These are phyloP conservation scores for Taphrina communis DNA, from an alignment of 1,139 yeast species.

Conservation along the genomic window DNA sequence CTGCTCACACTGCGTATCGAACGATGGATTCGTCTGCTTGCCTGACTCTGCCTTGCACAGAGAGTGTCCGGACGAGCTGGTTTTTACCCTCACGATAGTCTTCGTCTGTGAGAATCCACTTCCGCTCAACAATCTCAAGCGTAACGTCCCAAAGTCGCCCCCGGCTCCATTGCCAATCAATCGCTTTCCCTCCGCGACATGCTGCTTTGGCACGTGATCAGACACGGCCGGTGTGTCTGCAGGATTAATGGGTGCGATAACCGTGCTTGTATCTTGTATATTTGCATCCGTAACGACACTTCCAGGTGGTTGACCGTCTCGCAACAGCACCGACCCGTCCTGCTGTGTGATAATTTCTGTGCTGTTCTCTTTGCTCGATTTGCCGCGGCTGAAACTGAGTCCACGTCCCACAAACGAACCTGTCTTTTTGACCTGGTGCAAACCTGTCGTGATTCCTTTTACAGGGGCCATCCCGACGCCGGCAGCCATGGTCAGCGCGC, in stretches of 20 bases:
- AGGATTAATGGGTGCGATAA: background rate
- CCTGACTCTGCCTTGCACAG: slow-evolving; percentile 11
- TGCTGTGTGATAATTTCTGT: background rate
- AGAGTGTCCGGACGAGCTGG: background rate
- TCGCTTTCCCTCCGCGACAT: background rate
- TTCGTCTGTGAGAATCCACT: slow-evolving; percentile 11
- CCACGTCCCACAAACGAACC: slow-evolving; percentile 32
- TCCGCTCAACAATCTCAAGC: background rate
- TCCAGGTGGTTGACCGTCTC: slow-evolving; percentile 5
- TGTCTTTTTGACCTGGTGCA: slow-evolving; percentile 43
- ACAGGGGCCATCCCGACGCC: slow-evolving; percentile 48
- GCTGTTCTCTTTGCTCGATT: background rate
- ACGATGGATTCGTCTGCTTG: background rate
- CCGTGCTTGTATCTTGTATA: background rate
- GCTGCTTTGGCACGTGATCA: background rate
- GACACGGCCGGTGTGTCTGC: background rate
- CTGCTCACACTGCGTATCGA: slow-evolving; percentile 57
- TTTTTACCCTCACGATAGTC: background rate
- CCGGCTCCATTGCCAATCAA: background rate
- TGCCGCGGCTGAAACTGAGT: slow-evolving; percentile 6
- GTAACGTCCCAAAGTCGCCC: background rate
- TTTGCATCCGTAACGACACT: background rate
- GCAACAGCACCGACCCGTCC: slow-evolving; percentile 5
- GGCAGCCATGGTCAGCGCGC: slow-evolving; percentile 42
- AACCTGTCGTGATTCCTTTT: slow-evolving; percentile 47